Conservation (phyloP, 305 asterid genomes). For the Andrographis paniculata region DNA sequence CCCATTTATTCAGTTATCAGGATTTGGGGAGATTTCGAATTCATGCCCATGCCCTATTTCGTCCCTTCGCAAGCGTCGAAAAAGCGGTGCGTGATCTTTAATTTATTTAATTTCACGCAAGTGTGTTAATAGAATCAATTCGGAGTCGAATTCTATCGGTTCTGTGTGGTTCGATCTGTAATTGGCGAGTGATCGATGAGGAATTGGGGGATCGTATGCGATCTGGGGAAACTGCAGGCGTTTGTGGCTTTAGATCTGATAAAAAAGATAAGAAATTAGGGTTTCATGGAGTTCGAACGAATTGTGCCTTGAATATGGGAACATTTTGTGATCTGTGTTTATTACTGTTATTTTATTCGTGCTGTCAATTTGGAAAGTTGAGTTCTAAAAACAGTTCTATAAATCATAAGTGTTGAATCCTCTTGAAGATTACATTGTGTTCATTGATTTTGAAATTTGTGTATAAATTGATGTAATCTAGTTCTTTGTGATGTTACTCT, state of each 20-base stretch:
- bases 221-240: constrained; percentile 20
- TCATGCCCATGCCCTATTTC: constrained; percentile 18
- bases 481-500: too few relatives aligned
- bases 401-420: constrained; percentile 8
- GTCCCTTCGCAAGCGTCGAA: constrained; percentile 12
- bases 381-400: too few relatives aligned
- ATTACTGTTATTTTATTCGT: constrained; percentile 15
- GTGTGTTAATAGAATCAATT: constrained; percentile 14
- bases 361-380: constrained; percentile 15
- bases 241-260: constrained; percentile 32
- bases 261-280: too few relatives aligned
- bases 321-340: constrained; percentile 16
- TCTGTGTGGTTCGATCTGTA: constrained; percentile 25
- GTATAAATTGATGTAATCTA: too few relatives aligned
- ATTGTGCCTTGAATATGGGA: constrained; percentile 18
- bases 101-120: constrained; percentile 8
- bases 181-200: constrained; percentile 17
- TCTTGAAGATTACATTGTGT: neutral
- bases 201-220: constrained; percentile 21
- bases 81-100: constrained; percentile 9
- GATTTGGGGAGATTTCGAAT: constrained; percentile 17
- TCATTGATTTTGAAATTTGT: too few relatives aligned
- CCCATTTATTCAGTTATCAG: constrained; percentile 25
- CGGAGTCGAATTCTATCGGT: constrained; percentile 17
- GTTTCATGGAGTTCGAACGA: constrained; percentile 11